phyloP scores from a whole-genome alignment of 1,139 yeast species.

The Pichia sp. region DNA sequence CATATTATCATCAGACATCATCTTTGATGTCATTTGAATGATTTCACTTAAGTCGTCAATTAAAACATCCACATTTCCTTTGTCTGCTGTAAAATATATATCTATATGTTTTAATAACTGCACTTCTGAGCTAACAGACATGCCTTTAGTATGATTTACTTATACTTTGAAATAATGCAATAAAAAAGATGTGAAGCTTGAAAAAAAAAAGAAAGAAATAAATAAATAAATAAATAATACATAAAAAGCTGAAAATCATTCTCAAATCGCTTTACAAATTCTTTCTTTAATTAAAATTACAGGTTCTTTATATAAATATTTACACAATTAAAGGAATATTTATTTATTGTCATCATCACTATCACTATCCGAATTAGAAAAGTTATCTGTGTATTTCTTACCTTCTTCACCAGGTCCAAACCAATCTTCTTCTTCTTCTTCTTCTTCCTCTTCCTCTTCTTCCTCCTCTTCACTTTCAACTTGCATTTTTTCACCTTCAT shows the following conservation, averaged over 20 bases:
- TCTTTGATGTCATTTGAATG: constrained; percentile 8
- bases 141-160: neutral
- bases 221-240: neutral
- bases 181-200: too few relatives aligned
- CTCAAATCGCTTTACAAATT: neutral
- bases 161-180: too few relatives aligned
- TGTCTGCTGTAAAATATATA: neutral
- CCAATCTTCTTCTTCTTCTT: constrained; percentile 35
- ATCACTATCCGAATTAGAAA: constrained; percentile 17
- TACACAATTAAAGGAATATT: neutral
- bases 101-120: neutral
- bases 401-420: constrained; percentile 34
- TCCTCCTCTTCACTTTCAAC: constrained; percentile 27
- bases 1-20: constrained; percentile 11
- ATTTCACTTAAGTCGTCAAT: constrained; percentile 7
- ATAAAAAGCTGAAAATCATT: too few relatives aligned
- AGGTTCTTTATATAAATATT: neutral
- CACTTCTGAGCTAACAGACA: neutral
- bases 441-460: constrained; percentile 23
- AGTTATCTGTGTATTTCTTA: constrained; percentile 24
- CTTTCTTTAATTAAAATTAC: neutral
- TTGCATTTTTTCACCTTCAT: constrained; percentile 19
- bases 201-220: too few relatives aligned
- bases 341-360: constrained; percentile 12
- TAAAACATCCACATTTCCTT: neutral